These are phyloP conservation scores for Komagataella ulmi DNA, from an alignment of 805 yeast species.

Conservation along the genomic window DNA sequence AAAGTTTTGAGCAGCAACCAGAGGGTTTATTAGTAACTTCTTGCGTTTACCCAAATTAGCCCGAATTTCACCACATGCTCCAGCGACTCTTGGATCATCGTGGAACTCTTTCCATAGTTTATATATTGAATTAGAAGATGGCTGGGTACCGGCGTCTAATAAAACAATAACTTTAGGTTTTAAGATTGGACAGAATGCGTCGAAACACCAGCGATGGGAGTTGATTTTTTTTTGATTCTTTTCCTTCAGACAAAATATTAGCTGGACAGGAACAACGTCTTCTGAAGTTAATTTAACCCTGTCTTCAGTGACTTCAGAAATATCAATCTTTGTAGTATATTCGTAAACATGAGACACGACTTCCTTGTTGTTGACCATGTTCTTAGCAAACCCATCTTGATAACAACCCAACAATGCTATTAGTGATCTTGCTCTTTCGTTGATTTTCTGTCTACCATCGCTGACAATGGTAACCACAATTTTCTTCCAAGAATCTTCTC, in stretches of 20 bases:
- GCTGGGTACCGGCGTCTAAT: constrained; percentile 91
- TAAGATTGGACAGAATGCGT: constrained; percentile 75
- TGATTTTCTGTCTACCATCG: constrained; percentile 81
- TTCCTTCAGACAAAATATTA: constrained; percentile 83
- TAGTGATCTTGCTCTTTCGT: constrained; percentile 67
- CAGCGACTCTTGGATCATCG: constrained; percentile 71
- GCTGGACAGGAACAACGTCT: constrained; percentile 66
- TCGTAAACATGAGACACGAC: constrained; percentile 88
- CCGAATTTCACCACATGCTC: constrained; percentile 95
- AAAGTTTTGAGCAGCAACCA: constrained; percentile 93
- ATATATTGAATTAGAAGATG: constrained; percentile 72
- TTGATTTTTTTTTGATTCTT: constrained; percentile 82
- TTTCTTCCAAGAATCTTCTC: constrained; percentile 91
- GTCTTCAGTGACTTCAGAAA: constrained; percentile 47
- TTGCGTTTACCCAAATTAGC: constrained; percentile 58
- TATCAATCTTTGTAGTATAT: constrained; percentile 85
- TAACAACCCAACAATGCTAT: constrained; percentile 81
- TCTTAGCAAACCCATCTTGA: constrained; percentile 94
- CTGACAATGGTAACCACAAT: constrained; percentile 81
- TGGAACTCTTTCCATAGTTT: constrained; percentile 81
- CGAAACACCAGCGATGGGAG: constrained; percentile 95
- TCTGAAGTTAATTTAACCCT: constrained; percentile 58
- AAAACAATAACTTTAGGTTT: constrained; percentile 75
- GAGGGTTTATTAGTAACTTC: constrained; percentile 53
- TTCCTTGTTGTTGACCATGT: constrained; percentile 67